Base-by-base conservation (phyloP, 2,329 filamentous ascomycete species). In the Fusarium longipes region DNA sequence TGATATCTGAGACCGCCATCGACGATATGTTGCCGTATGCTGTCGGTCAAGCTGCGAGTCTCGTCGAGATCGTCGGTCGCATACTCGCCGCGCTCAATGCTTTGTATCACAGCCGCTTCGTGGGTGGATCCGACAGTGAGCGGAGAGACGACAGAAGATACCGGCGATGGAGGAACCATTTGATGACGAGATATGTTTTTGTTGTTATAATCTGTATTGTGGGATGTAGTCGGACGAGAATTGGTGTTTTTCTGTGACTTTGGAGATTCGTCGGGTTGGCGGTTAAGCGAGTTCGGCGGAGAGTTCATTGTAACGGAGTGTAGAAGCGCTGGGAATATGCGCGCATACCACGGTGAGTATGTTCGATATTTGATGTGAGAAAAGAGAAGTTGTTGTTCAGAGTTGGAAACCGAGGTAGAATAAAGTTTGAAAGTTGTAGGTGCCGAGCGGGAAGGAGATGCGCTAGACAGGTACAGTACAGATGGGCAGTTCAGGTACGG, bases 1-100 rank as follows among this genome's bases (percentile, higher is more conserved):
- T 81, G 79, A 49, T 81, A 81, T 1, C 79, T 73, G 24, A 80
- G 64, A 32, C 78, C 76, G 11, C 79, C 78, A 22, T 82, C 80
- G 55, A 81, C 74, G 52, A 81, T 78, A 52, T 82, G 80, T 36
- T 81, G 77, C 25, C 79, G 78, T 58, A 82, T 79, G 62, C 80
- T 82, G 7, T 80, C 78, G 7, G 80, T 80, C 43, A 82, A 70
- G 45, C 80, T 82, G 36, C 75, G 73, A 3, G 78, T 82, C 29
- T 82, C 79, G 40, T 77, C 76, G 27, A 68, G 51, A n/a, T 71
- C 70, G 24, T 73, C 65, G 11, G 65, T 48, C 15, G 67, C 57
- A 18, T 73, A 68, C 4, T 78, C 73, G 56, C 77, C 76, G n/a
- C 73, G 67, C 33, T 79, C 78, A 36, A 79, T 73, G 51, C 70